These are phyloP conservation scores for Candida dajiaensis DNA, from an alignment of 805 yeast species.

Conservation along the genomic window DNA sequence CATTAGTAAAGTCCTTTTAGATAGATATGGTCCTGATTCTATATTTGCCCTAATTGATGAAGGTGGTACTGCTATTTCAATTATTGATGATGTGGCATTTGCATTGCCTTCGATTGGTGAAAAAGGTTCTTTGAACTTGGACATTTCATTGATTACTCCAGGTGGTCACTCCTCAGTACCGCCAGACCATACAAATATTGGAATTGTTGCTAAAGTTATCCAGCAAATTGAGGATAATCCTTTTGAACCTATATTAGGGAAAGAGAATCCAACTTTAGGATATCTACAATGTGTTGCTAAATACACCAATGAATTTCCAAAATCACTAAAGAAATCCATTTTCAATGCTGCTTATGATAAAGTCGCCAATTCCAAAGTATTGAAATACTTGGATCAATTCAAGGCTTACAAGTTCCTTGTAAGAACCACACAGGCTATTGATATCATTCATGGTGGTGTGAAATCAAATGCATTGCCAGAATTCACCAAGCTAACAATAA, in stretches of 20 bases:
- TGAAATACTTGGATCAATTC: slow-evolving; percentile 28
- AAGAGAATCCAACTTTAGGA: slow-evolving; percentile 48
- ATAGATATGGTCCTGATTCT: slow-evolving; percentile 53
- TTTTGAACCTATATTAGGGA: slow-evolving; percentile 38
- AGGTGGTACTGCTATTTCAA: slow-evolving; percentile 40
- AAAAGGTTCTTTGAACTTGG: slow-evolving; percentile 52
- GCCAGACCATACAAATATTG: slow-evolving; percentile 70
- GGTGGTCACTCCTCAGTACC: slow-evolving; percentile 76
- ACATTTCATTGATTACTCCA: slow-evolving; percentile 46
- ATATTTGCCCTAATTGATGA: slow-evolving; percentile 63
- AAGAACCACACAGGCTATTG: slow-evolving; percentile 41
- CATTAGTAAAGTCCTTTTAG: slow-evolving; percentile 40
- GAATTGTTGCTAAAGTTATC: slow-evolving; percentile 54
- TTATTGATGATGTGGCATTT: slow-evolving; percentile 31
- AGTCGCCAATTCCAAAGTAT: slow-evolving; percentile 30
- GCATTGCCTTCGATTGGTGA: slow-evolving; percentile 57
- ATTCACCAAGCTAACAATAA: slow-evolving; percentile 33
- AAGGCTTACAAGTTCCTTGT: slow-evolving; percentile 39
- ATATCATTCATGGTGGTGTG: slow-evolving; percentile 19
- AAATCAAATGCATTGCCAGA: slow-evolving; percentile 41
- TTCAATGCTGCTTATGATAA: slow-evolving; percentile 29
- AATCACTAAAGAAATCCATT: slow-evolving; percentile 22
- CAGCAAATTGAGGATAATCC: slow-evolving; percentile 48
- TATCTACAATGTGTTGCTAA: slow-evolving; percentile 59
- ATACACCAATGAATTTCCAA: slow-evolving; percentile 27